Conservation (phyloP, 345 rosid genomes). For the Acer campestre region DNA sequence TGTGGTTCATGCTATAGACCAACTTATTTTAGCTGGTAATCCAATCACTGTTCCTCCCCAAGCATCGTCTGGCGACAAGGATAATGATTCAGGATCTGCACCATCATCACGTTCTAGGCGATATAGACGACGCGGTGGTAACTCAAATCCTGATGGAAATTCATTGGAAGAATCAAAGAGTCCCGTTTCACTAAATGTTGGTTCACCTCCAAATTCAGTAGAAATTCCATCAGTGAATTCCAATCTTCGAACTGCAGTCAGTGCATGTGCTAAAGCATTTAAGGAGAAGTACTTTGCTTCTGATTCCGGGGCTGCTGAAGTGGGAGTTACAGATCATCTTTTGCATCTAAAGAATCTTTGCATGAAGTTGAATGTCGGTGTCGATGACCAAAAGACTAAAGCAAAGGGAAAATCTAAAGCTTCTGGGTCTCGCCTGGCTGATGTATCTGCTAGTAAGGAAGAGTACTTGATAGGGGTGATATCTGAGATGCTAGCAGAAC, state of each 20-base stretch:
- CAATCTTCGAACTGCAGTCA: slow-evolving; percentile 66
- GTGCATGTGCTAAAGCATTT: slow-evolving; percentile 88
- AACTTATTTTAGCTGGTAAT: slow-evolving; percentile 77
- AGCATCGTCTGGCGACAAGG: slow-evolving; percentile 68
- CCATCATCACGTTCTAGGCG: slow-evolving; percentile 84
- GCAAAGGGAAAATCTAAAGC: slow-evolving; percentile 90
- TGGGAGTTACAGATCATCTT: slow-evolving; percentile 96
- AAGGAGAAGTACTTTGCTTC: slow-evolving; percentile 84
- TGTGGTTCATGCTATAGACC: slow-evolving; percentile 98
- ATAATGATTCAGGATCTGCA: slow-evolving; percentile 68
- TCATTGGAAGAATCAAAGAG: slow-evolving; percentile 65
- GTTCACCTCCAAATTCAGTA: slow-evolving; percentile 63
- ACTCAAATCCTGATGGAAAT: slow-evolving; percentile 66
- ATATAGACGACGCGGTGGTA: slow-evolving; percentile 78
- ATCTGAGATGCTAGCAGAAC: slow-evolving; percentile 82
- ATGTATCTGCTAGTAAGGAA: slow-evolving; percentile 68
- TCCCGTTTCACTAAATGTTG: slow-evolving; percentile 52
- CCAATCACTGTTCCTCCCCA: slow-evolving; percentile 43
- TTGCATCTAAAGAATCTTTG: slow-evolving; percentile 84
- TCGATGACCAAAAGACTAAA: slow-evolving; percentile 83
- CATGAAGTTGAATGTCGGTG: slow-evolving; percentile 66
- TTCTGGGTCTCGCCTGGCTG: slow-evolving; percentile 54
- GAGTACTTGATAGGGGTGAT: slow-evolving; percentile 78
- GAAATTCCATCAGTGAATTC: slow-evolving; percentile 74
- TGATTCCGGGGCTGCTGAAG: slow-evolving; percentile 71